These are phyloP conservation scores for Suillus subalutaceus DNA, from an alignment of 768 basidiomycete genomes.

Conservation along the genomic window DNA sequence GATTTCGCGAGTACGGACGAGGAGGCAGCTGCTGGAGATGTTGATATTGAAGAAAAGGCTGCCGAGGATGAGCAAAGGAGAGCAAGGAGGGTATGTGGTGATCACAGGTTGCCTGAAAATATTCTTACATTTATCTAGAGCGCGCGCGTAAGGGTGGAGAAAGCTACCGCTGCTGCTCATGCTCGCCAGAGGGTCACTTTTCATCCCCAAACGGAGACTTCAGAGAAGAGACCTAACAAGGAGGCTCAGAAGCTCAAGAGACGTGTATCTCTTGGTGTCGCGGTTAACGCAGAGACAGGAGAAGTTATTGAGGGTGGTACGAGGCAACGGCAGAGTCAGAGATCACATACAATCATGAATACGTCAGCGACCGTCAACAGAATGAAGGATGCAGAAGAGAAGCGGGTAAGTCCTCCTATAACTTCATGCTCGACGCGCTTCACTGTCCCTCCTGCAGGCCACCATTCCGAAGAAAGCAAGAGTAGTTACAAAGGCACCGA, in stretches of 20 bases:
- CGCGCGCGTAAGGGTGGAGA: conserved; percentile 58
- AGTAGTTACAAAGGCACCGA: conserved; percentile 51
- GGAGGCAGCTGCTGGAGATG: conserved; percentile 52
- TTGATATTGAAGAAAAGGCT: conserved; percentile 58
- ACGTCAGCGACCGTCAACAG: conserved; percentile 67
- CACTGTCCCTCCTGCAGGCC: conserved; percentile 40
- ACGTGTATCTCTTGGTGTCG: conserved; percentile 57
- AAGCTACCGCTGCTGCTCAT: conserved; percentile 66
- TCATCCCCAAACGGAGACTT: conserved; percentile 50
- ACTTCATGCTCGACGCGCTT: neutral
- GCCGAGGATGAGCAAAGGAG: conserved; percentile 62
- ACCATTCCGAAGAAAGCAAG: conserved; percentile 65
- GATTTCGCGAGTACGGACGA: conserved; percentile 90
- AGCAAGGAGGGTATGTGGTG: conserved; percentile 28
- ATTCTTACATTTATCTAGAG: conserved; percentile 40
- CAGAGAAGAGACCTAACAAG: conserved; percentile 30
- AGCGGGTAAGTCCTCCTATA: conserved; percentile 44
- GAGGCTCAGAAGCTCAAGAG: conserved; percentile 37
- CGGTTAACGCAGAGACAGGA: conserved; percentile 62
- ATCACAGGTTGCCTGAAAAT: too few species aligned
- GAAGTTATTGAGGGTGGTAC: conserved; percentile 46
- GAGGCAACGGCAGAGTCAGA: conserved; percentile 58
- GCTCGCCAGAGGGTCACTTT: conserved; percentile 69
- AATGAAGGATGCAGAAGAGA: conserved; percentile 64
- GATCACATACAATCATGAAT: conserved; percentile 71